Conservation (phyloP, 208 protist genomes). For the Trypanosoma mega region DNA sequence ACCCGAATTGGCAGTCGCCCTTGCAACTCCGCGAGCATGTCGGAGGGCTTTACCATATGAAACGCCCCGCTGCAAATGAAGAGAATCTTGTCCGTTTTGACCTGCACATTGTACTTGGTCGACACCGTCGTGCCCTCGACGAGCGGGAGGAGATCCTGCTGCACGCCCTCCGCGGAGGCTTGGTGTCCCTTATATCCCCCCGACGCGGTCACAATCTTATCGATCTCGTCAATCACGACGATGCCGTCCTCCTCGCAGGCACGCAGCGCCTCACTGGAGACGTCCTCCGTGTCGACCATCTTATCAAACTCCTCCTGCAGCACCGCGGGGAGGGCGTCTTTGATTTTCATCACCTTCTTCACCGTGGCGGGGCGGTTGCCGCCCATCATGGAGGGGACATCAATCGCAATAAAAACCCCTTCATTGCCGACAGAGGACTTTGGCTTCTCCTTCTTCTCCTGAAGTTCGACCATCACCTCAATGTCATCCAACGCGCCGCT, state of each 20-base stretch:
- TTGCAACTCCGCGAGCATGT: slow-evolving; percentile 96
- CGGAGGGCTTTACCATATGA: slow-evolving; percentile 93
- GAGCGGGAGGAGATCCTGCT: slow-evolving; percentile 97
- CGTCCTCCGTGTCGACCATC: slow-evolving; percentile 92
- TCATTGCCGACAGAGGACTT: slow-evolving; percentile 69
- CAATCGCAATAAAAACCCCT: slow-evolving; percentile 85
- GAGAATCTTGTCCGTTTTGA: slow-evolving; percentile 98
- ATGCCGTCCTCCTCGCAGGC: slow-evolving; percentile 97
- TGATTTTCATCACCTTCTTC: slow-evolving; percentile 94
- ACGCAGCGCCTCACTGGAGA: slow-evolving; percentile 92
- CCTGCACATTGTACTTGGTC: slow-evolving; percentile 96
- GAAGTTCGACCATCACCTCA: slow-evolving; percentile 90
- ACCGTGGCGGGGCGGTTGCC: slow-evolving; percentile 72
- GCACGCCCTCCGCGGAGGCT: slow-evolving; percentile 95
- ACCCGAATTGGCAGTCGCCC: slow-evolving; percentile 98
- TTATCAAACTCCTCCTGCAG: slow-evolving; percentile 94
- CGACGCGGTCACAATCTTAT: slow-evolving; percentile 96
- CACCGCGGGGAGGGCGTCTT: slow-evolving; percentile 90
- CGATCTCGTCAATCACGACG: slow-evolving; percentile 99
- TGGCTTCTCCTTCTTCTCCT: slow-evolving; percentile 91
- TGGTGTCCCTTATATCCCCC: slow-evolving; percentile 91
- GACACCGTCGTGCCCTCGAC: slow-evolving; percentile 97
- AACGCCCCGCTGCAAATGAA: slow-evolving; percentile 98
- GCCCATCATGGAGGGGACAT: slow-evolving; percentile 82
- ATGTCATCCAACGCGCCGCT: slow-evolving; percentile 91